Base-by-base conservation (phyloP, 192 early-diverging fungal species). In the Backusella tuberculispora region DNA sequence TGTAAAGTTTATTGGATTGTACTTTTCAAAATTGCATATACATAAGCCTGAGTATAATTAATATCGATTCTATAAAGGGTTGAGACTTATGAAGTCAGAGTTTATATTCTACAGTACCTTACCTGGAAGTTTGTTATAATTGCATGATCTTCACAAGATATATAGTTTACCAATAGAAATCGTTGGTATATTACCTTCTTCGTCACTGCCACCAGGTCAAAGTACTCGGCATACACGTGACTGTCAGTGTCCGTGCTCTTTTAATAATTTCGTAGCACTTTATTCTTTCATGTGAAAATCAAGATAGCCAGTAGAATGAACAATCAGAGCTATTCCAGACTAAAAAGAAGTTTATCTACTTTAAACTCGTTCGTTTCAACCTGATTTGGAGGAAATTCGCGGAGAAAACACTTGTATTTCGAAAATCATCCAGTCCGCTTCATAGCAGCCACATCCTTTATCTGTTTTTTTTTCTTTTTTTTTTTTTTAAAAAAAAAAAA, bases 201-300 rank as follows among this genome's bases (percentile, higher is more conserved):
- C 10, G 21, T 13, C 6, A 50, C 4, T 50, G n/a, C 48, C n/a
- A 5, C 6, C 19, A 34, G 29, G 29, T 8, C 26, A 26, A 8
- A 60, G 53, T 0, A 13, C 5, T 21, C 5, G 5, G n/a, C 7
- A 3, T 60, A 26, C 21, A 60, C 53, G 53, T 60, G 53, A 60
- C 53, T 10, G 13, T 24, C 4, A 19, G 10, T 10, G 53, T 60
- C 53, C 53, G 53, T 60, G 53, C 53, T 24, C 53, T 24, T 26
- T 60, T 21, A 24, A 21, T 24, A 60, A 26, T 60, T 46, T 60
- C 24, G 53, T 60, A 7, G 26, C 53, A 60, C 53, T 60, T 60
- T 60, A 26, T 2, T 26, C n/a, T 60, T 60, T 60, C 53, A 60
- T 60, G 26, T 60, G 53, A 60, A 60, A 60, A 60, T 60, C 53